These are phyloP conservation scores for Diaporthe sp. DNA, from an alignment of 2,329 filamentous ascomycete genomes.

Conservation along the genomic window DNA sequence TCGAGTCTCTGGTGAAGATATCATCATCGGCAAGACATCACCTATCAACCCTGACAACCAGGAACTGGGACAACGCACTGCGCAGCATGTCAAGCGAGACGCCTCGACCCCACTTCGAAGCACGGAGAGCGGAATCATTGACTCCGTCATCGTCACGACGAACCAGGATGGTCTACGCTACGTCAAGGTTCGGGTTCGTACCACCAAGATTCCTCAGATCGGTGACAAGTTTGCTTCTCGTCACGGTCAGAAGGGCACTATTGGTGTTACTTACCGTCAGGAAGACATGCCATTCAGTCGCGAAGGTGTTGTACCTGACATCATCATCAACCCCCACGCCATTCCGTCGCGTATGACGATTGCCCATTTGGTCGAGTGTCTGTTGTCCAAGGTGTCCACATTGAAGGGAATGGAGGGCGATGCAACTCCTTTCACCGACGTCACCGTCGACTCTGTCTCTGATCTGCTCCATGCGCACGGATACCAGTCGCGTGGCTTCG, in stretches of 20 bases:
- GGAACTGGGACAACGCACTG: conserved; percentile 92
- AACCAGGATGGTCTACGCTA: conserved; percentile 95
- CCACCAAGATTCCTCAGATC: conserved; percentile 98
- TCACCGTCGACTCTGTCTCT: conserved; percentile 95
- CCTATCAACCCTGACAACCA: conserved; percentile 94
- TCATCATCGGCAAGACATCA: conserved; percentile 98
- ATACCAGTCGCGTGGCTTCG: conserved; percentile 97
- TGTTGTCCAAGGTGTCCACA: conserved; percentile 95
- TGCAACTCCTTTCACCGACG: conserved; percentile 96
- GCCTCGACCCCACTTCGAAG: conserved; percentile 94
- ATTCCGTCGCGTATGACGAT: conserved; percentile 99
- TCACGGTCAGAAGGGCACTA: conserved; percentile 99
- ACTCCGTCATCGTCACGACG: conserved; percentile 93
- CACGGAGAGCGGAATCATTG: conserved; percentile 97
- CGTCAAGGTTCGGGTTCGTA: conserved; percentile 96
- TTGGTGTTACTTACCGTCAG: conserved; percentile 97
- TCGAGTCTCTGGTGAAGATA: conserved; percentile 96
- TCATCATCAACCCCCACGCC: conserved; percentile 99
- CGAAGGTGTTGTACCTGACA: conserved; percentile 91
- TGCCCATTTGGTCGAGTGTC: conserved; percentile 99
- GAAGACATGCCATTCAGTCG: conserved; percentile 99
- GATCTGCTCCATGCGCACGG: conserved; percentile 88
- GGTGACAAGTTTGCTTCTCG: conserved; percentile 99
- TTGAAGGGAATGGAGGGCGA: conserved; percentile 96
- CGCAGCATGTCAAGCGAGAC: conserved; percentile 91